Evolutionary conservation across 352 stramenopile genomes (phyloP), one percentile per base, ranked within the genome.

Genomic region (Pythium rishiriense): DNA sequence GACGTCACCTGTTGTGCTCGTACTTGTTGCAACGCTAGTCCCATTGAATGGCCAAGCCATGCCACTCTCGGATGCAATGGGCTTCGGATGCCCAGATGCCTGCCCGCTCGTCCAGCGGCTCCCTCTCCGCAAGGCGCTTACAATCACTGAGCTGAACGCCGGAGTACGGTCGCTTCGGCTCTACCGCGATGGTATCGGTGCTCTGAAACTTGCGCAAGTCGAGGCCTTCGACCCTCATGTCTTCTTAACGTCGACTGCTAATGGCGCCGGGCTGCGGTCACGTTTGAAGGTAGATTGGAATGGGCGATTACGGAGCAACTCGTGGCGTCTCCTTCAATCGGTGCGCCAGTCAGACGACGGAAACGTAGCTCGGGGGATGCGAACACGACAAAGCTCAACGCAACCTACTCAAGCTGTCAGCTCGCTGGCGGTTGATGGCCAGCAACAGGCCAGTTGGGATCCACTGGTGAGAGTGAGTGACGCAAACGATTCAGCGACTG

Each of bases 341-440:
- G 70, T 76, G 9, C 68, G 73, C 29, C 72, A 73, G 17, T 89
- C 82, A 0, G 58, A 87, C 25, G 69, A 85, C 14, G 82, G 88
- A 49, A 93, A 93, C 45, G 29, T 90, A 1, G 84, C 82, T 0
- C 12, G 54, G 22, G 72, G 81, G 0, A 90, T 93, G 82, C 59
- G 57, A 1, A 88, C 82, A 8, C 74, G 66, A 1, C 82, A 91
- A 56, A 93, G 82, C 54, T 87, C 71, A n/a, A 86, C 79, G 0
- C 74, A 58, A 17, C 66, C 72, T 2, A 62, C 58, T 4, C 35
- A 69, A 41, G 79, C 82, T 2, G 42, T 79, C 17, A 74, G 78
- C 25, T 75, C 72, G 17, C 52, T 91, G 7, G 79, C 79, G 22
- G 79, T 88, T 2, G 78, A 91, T 28, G 82, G 80, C 0, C 54